These are phyloP conservation scores for Magnusiomyces ingens DNA, from an alignment of 1,139 yeast genomes.

Conservation along the genomic window DNA sequence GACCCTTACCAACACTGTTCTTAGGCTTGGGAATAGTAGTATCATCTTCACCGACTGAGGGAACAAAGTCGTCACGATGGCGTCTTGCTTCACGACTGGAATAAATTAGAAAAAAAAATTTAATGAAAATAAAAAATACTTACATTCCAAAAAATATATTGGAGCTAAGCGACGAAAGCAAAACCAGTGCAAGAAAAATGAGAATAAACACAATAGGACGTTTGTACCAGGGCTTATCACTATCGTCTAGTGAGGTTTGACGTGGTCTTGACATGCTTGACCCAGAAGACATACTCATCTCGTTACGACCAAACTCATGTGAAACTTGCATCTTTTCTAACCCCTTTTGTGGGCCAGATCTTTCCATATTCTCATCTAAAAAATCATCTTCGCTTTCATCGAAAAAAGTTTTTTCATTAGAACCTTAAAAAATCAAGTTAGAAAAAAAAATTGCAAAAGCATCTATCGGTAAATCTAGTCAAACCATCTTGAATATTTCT, in stretches of 20 bases:
- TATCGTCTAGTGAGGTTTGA: neutral
- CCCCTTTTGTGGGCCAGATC: no score
- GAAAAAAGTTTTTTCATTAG: neutral
- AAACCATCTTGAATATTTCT: neutral
- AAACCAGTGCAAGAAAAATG: constrained; percentile 3
- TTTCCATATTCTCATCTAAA: neutral
- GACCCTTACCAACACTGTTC: no score
- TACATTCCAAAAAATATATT: constrained; percentile 6
- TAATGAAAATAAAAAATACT: neutral
- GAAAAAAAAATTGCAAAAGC: neutral
- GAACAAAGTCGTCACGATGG: neutral
- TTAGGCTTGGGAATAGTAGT: no score
- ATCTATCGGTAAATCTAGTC: neutral
- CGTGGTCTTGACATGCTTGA: neutral
- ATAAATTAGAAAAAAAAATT: neutral
- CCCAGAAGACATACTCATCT: neutral
- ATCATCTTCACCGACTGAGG: no score
- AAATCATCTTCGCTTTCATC: neutral
- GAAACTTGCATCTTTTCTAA: neutral
- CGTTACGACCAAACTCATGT: neutral
- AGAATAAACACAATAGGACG: neutral
- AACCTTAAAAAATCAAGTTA: neutral
- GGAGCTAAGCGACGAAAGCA: neutral
- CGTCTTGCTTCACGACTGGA: neutral
- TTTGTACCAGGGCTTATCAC: neutral